phyloP scores from a whole-genome alignment of 495 filamentous ascomycete species.

The Aspergillus cristatus region DNA sequence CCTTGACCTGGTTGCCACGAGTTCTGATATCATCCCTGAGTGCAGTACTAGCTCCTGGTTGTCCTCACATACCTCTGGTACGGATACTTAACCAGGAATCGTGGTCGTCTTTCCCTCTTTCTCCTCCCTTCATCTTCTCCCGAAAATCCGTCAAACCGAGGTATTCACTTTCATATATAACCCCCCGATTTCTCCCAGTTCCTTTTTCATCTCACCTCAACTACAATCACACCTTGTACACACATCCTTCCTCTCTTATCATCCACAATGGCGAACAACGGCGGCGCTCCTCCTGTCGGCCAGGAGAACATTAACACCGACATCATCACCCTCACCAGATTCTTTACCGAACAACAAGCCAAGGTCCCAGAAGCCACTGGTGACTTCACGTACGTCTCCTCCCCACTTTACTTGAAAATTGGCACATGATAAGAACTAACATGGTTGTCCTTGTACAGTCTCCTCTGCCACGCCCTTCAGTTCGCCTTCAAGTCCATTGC shows the following conservation, averaged over 20 bases:
- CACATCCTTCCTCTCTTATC: background rate
- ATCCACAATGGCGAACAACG: conserved; percentile 29
- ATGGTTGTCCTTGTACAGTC: conserved; percentile 37
- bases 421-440: background rate
- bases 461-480: conserved; percentile 94
- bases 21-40: too few species aligned
- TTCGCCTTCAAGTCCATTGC: conserved; percentile 99
- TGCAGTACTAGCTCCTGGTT: too few species aligned
- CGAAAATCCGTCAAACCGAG: conserved; percentile 25
- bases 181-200: too few species aligned
- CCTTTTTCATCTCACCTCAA: conserved; percentile 3
- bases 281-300: conserved; percentile 30
- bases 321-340: conserved; percentile 89
- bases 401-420: background rate
- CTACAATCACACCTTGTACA: background rate
- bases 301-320: conserved; percentile 85
- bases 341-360: conserved; percentile 88
- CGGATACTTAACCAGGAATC: too few species aligned
- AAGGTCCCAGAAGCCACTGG: conserved; percentile 93
- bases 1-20: too few species aligned
- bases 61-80: too few species aligned
- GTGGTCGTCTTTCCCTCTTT: too few species aligned
- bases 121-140: conserved; percentile 1
- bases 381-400: conserved; percentile 78
- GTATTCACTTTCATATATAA: too few species aligned